Conservation (phyloP, 2,329 filamentous ascomycete genomes). For the Colletotrichum liriopes region DNA sequence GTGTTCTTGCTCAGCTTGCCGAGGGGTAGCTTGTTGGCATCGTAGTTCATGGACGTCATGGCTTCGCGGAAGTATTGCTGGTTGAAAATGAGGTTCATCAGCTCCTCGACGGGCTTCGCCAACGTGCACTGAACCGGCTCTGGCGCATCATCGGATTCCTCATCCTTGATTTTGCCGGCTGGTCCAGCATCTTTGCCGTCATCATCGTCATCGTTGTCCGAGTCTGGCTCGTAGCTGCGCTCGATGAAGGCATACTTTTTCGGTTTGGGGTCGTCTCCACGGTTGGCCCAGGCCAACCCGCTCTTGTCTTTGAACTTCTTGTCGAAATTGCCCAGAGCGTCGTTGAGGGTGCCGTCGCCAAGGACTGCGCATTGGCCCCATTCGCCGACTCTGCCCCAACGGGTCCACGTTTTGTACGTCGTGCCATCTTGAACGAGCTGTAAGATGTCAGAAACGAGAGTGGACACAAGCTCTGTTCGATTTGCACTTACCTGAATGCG, state of each 20-base stretch:
- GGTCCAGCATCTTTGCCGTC: slow-evolving; percentile 47
- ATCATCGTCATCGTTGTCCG: slow-evolving; percentile 59
- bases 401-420: slow-evolving; percentile 76
- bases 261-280: slow-evolving; percentile 69
- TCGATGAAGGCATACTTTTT: slow-evolving; percentile 88
- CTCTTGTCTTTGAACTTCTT: slow-evolving; percentile 77
- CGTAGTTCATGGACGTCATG: slow-evolving; percentile 79
- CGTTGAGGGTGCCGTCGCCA: slow-evolving; percentile 57
- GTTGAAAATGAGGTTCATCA: slow-evolving; percentile 91
- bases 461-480: slow-evolving; percentile 13
- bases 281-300: slow-evolving; percentile 69
- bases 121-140: slow-evolving; percentile 70
- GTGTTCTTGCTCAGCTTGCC: slow-evolving; percentile 88
- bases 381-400: slow-evolving; percentile 85
- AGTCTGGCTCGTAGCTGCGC: slow-evolving; percentile 80
- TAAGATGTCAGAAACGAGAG: slow-evolving; percentile 9
- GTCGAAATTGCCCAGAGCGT: slow-evolving; percentile 67
- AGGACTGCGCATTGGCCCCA: slow-evolving; percentile 64
- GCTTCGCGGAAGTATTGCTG: slow-evolving; percentile 77
- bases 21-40: slow-evolving; percentile 83
- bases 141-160: slow-evolving; percentile 46
- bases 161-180: slow-evolving; percentile 48
- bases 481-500: slow-evolving; percentile 72
- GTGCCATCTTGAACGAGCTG: slow-evolving; percentile 37
- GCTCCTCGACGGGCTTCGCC: slow-evolving; percentile 71